phyloP scores from a whole-genome alignment of 495 filamentous ascomycete species.

The Aspergillus panamensis region DNA sequence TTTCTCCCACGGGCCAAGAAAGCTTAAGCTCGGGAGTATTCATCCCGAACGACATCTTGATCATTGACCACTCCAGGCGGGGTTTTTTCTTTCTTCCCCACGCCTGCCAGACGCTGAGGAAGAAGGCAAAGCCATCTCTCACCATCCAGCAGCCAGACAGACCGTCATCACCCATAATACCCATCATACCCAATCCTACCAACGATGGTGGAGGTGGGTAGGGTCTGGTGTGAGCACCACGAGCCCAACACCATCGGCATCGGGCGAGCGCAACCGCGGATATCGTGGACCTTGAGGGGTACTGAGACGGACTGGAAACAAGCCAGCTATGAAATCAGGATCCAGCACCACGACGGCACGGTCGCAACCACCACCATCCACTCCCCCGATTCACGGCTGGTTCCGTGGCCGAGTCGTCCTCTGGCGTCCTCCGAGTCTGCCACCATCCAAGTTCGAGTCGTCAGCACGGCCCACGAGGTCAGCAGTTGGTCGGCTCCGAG shows the following conservation, averaged over 20 bases:
- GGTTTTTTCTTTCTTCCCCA: too few relatives aligned
- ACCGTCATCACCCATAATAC: too few relatives aligned
- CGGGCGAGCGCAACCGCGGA: conserved; percentile 21
- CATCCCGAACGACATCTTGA: too few relatives aligned
- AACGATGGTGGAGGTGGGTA: not conserved
- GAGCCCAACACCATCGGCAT: conserved; percentile 28
- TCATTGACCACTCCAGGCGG: too few relatives aligned
- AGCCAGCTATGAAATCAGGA: conserved; percentile 33
- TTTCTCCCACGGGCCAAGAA: too few relatives aligned
- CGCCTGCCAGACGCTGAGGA: too few relatives aligned
- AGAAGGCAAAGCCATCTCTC: too few relatives aligned
- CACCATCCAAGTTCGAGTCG: conserved; percentile 34
- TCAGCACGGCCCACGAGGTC: conserved; percentile 11
- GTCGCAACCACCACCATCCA: not conserved
- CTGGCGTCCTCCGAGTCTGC: conserved; percentile 39
- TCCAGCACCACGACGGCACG: conserved; percentile 11
- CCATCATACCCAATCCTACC: too few relatives aligned
- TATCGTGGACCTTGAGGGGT: conserved; percentile 32
- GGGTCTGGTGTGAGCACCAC: conserved; percentile 29
- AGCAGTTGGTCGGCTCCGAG: conserved; percentile 34
- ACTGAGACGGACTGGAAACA: conserved; percentile 31
- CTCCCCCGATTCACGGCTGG: conserved; percentile 33
- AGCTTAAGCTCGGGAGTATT: too few relatives aligned
- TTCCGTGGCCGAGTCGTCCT: conserved; percentile 47
- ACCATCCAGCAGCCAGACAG: too few relatives aligned